Percentiles rank a stretch among this genome's conserved stretches.
phyloP scores from a whole-genome alignment of 2,329 filamentous ascomycete genomes.

The Fusarium humuli region DNA sequence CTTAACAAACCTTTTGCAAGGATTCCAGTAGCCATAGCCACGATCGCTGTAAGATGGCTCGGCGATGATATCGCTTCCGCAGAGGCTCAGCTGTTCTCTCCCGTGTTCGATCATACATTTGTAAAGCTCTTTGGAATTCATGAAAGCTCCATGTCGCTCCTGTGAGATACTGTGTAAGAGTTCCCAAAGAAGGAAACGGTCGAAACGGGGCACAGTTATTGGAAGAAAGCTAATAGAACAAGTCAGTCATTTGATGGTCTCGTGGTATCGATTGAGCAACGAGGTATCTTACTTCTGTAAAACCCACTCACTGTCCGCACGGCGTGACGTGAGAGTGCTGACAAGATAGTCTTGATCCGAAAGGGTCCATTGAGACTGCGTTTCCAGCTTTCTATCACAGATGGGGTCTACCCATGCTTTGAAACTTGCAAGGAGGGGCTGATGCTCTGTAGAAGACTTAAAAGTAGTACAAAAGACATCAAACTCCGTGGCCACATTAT shows the following conservation, averaged over 20 bases:
- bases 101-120: neutral
- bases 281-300: neutral
- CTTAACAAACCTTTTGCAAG: neutral
- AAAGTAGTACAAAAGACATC: neutral
- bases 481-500: neutral
- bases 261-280: no score
- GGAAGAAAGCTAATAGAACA: slow-evolving; percentile 8
- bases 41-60: no score
- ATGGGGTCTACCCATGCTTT: neutral
- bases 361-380: neutral
- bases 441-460: neutral
- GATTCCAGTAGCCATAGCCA: neutral
- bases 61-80: neutral
- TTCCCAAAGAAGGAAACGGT: neutral
- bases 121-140: neutral
- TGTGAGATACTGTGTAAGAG: neutral
- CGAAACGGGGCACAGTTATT: neutral
- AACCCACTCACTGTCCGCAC: slow-evolving; percentile 1
- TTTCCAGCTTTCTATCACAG: slow-evolving; percentile 7
- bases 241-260: neutral
- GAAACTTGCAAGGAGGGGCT: slow-evolving; percentile 10
- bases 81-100: neutral
- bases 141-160: neutral
- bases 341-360: slow-evolving; percentile 1
- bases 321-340: neutral